Evolutionary conservation across 768 basidiomycete genomes (phyloP).

Genomic region (Lactifluus rugatus): DNA sequence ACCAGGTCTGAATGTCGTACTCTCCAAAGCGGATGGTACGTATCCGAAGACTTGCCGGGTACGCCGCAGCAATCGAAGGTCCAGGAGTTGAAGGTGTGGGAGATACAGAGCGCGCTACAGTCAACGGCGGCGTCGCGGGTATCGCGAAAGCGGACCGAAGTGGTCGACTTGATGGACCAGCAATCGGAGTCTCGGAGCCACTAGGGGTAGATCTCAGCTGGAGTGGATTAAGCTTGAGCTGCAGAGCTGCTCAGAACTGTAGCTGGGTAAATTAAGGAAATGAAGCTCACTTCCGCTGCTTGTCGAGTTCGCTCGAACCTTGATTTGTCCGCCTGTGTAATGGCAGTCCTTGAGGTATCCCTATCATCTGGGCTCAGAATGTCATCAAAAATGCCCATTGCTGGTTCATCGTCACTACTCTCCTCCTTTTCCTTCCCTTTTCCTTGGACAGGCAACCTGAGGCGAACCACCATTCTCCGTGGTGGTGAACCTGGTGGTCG

Average conservation of each 20-base stretch:
- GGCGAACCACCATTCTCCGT: conserved; percentile 36
- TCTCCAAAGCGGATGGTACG: conserved; percentile 82
- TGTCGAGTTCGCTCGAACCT: conserved; percentile 64
- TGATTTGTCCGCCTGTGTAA: conserved; percentile 49
- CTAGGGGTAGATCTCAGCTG: conserved; percentile 45
- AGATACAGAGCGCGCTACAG: conserved; percentile 22
- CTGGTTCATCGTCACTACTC: conserved; percentile 39
- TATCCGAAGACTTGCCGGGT: conserved; percentile 50
- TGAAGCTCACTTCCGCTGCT: conserved; percentile 58
- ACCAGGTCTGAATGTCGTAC: conserved; percentile 96
- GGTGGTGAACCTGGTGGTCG: conserved; percentile 24
- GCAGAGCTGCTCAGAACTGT: background rate
- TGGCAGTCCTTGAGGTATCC: conserved; percentile 60
- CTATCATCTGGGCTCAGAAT: conserved; percentile 59
- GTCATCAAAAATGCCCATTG: conserved; percentile 73
- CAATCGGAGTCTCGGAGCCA: conserved; percentile 31
- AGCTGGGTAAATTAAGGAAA: conserved; percentile 2
- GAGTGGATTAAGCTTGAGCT: conserved; percentile 14
- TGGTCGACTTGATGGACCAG: conserved; percentile 51
- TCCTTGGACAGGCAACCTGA: conserved; percentile 49
- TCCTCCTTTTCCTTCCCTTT: conserved; percentile 60
- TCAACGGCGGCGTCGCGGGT: conserved; percentile 25
- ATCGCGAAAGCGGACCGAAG: conserved; percentile 48
- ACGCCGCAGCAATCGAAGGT: conserved; percentile 10
- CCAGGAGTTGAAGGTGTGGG: conserved; percentile 33